A percentile compares a stretch with the other conserved stretches of the same genome.
These are phyloP conservation scores for Vigna radiata DNA, from an alignment of 306 rosid species.

Conservation along the genomic window DNA sequence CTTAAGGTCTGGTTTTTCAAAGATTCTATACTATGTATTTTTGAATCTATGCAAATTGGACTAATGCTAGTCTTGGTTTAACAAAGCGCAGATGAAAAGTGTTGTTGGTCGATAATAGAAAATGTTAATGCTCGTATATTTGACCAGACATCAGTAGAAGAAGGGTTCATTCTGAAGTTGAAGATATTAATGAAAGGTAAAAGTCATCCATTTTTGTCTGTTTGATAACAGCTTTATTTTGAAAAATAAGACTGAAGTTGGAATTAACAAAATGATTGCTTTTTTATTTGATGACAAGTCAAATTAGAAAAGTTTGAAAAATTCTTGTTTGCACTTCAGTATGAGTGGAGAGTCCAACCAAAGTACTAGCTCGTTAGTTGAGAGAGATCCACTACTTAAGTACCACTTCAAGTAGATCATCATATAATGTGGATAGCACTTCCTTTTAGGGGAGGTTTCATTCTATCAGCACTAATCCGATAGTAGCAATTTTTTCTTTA, in stretches of 20 bases:
- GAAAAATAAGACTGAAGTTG: background rate
- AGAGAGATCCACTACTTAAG: too few relatives aligned
- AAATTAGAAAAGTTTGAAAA: conserved; percentile 46
- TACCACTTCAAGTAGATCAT: too few relatives aligned
- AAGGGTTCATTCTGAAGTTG: conserved; percentile 36
- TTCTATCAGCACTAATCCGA: too few relatives aligned
- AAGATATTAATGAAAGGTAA: conserved; percentile 48
- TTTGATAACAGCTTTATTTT: background rate
- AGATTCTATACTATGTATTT: background rate
- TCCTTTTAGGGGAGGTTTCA: too few relatives aligned
- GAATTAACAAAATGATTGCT: background rate
- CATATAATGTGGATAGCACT: too few relatives aligned
- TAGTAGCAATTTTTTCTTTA: too few relatives aligned
- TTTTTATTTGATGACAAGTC: conserved; percentile 38
- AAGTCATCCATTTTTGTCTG: background rate
- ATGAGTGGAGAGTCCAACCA: too few relatives aligned
- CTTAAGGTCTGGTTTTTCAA: background rate
- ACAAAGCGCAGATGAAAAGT: conserved; percentile 77
- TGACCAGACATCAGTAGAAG: conserved; percentile 43
- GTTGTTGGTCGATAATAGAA: conserved; percentile 77
- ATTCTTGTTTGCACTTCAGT: background rate
- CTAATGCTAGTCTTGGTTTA: conserved; percentile 7
- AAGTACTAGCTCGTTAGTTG: too few relatives aligned
- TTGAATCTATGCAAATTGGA: background rate
- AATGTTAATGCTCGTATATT: conserved; percentile 65